Evolutionary conservation across 352 stramenopile genomes (phyloP).

Genomic region (Peronosclerospora sorghi): DNA sequence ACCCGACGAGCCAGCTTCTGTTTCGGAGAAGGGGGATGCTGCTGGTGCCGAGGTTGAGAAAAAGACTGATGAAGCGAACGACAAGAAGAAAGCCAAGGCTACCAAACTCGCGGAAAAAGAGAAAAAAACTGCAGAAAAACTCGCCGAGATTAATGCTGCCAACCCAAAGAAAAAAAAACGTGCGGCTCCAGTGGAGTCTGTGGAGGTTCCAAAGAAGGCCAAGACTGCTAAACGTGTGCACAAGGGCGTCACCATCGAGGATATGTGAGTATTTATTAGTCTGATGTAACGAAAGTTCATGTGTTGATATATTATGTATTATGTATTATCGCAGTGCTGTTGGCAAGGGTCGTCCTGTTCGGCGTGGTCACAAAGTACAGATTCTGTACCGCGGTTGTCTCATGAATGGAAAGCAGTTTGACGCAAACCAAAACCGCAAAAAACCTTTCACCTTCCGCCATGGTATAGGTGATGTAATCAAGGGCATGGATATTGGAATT

Average conservation of each 20-base stretch:
- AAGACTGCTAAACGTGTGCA: conserved; percentile 46
- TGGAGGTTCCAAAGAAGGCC: conserved; percentile 71
- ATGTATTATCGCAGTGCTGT: conserved; percentile 30
- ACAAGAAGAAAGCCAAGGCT: conserved; percentile 28
- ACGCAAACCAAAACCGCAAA: conserved; percentile 71
- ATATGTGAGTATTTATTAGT: conserved; percentile 45
- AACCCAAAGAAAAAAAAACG: conserved; percentile 54
- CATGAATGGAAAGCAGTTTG: conserved; percentile 80
- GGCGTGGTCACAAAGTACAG: conserved; percentile 59
- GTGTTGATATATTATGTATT: conserved; percentile 3
- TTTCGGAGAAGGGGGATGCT: conserved; percentile 18
- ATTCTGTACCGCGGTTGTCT: conserved; percentile 77
- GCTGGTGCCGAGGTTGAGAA: conserved; percentile 19
- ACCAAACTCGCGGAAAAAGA: conserved; percentile 26
- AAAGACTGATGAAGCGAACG: conserved; percentile 9
- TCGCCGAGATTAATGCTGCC: conserved; percentile 31
- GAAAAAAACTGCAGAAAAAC: conserved; percentile 42
- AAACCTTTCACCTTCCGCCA: conserved; percentile 78
- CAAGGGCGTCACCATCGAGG: conserved; percentile 77
- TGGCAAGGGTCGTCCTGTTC: conserved; percentile 52
- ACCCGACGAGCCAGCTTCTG: conserved; percentile 3
- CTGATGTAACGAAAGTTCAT: no score
- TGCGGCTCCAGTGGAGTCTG: conserved; percentile 35
- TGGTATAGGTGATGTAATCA: conserved; percentile 87
- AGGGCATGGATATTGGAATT: conserved; percentile 93